Evolutionary conservation across 352 stramenopile species (phyloP).

Genomic region (Blastocystis sp.): DNA sequence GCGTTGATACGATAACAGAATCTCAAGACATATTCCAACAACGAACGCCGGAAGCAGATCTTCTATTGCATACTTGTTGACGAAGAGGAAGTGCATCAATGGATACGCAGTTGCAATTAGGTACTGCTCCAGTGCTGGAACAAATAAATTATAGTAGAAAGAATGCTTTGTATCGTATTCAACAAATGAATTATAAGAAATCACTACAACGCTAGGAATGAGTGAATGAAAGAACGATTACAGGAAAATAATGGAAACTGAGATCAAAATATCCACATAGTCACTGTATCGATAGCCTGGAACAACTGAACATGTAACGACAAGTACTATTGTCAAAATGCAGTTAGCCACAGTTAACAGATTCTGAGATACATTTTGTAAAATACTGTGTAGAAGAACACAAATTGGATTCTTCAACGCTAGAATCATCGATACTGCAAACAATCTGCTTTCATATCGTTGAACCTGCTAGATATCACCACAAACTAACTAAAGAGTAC

Average conservation of each 20-base stretch:
- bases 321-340: background rate
- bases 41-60: conserved; percentile 9
- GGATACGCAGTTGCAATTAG: conserved; percentile 12
- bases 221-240: background rate
- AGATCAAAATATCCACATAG: background rate
- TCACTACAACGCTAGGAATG: background rate
- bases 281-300: conserved; percentile 3
- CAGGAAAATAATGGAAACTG: conserved; percentile 21
- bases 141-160: background rate
- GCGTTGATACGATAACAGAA: conserved; percentile 5
- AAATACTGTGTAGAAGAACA: background rate
- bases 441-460: conserved; percentile 27
- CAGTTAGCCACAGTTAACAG: background rate
- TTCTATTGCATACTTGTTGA: background rate
- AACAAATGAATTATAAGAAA: background rate
- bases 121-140: background rate
- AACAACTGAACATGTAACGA: background rate
- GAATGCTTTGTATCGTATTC: background rate
- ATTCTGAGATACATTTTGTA: background rate
- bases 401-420: conserved; percentile 8
- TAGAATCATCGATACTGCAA: background rate
- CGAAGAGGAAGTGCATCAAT: background rate
- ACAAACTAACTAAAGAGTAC: background rate
- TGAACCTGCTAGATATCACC: background rate
- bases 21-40: background rate